A percentile compares a stretch with the other conserved stretches of the same genome.
phyloP scores from a whole-genome alignment of 495 filamentous ascomycete genomes.

The Penicillium antarcticum region DNA sequence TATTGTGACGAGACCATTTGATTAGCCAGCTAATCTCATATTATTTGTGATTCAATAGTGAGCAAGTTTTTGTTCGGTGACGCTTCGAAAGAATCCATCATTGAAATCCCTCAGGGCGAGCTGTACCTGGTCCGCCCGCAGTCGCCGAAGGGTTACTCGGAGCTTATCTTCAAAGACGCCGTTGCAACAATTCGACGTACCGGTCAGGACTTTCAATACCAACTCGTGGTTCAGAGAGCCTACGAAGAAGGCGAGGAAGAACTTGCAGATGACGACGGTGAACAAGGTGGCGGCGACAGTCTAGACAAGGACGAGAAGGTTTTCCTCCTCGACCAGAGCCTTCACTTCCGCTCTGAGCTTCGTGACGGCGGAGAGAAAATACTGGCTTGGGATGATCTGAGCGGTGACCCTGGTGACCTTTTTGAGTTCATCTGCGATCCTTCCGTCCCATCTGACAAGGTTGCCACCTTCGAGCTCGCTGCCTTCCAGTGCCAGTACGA shows the following conservation, averaged over 20 bases:
- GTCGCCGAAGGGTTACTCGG: slow-evolving; percentile 94
- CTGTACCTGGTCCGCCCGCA: slow-evolving; percentile 94
- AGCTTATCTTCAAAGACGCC: slow-evolving; percentile 98
- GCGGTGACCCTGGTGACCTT: slow-evolving; percentile 87
- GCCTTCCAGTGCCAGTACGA: slow-evolving; percentile 96
- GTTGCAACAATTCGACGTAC: slow-evolving; percentile 88
- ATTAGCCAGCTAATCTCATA: slow-evolving; percentile 13
- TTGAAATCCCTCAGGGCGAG: slow-evolving; percentile 91
- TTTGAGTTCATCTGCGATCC: slow-evolving; percentile 95
- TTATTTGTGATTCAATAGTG: slow-evolving; percentile 46
- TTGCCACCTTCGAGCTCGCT: slow-evolving; percentile 76
- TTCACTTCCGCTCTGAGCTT: slow-evolving; percentile 83
- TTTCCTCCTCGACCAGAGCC: slow-evolving; percentile 85
- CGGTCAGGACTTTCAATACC: slow-evolving; percentile 92
- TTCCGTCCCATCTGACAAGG: slow-evolving; percentile 63
- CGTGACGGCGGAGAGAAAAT: slow-evolving; percentile 76
- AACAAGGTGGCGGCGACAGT: slow-evolving; percentile 65
- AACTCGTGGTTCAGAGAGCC: slow-evolving; percentile 90
- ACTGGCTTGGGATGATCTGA: slow-evolving; percentile 91
- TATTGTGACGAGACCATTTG: background rate
- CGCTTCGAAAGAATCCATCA: slow-evolving; percentile 86
- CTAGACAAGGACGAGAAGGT: slow-evolving; percentile 93
- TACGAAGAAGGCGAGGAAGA: slow-evolving; percentile 98
- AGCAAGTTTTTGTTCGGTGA: slow-evolving; percentile 92
- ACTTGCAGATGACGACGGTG: slow-evolving; percentile 78